Conservation (phyloP, 148 eudicot genomes). For the Fagopyrum homotropicum region DNA sequence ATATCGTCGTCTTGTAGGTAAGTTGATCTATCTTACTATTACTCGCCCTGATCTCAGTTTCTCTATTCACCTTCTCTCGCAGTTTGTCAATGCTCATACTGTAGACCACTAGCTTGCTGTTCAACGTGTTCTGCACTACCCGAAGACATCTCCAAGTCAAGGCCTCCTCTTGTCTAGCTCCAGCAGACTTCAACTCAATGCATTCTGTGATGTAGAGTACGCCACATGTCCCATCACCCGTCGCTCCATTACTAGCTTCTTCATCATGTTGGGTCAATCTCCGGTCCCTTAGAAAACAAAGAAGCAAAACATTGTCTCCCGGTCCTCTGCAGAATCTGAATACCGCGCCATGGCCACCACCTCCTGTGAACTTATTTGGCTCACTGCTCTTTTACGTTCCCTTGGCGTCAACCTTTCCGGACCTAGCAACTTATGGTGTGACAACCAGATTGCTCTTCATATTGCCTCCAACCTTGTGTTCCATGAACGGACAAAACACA, state of each 20-base stretch:
- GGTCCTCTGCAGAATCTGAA: neutral
- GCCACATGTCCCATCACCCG: neutral
- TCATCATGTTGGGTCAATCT: constrained; percentile 1
- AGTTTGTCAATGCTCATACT: neutral
- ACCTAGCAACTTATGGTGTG: neutral
- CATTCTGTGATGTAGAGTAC: constrained; percentile 14
- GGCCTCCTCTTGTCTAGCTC: neutral
- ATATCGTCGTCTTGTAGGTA: too few species aligned
- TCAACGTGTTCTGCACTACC: neutral
- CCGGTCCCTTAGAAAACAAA: constrained; percentile 7
- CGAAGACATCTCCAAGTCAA: constrained; percentile 4
- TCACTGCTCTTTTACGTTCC: neutral
- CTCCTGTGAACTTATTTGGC: neutral
- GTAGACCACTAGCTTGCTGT: neutral
- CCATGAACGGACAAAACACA: constrained; percentile 10
- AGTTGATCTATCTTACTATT: too few species aligned
- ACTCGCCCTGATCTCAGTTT: too few species aligned
- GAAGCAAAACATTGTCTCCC: neutral
- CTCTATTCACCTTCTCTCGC: neutral
- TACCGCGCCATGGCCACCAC: constrained; percentile 3
- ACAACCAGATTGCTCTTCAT: neutral
- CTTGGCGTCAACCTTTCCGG: neutral
- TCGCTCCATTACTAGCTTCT: neutral
- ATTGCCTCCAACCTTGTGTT: constrained; percentile 1
- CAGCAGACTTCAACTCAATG: too few species aligned